Conservation (phyloP, 2,329 filamentous ascomycete genomes). For the Alternaria arbusti region DNA sequence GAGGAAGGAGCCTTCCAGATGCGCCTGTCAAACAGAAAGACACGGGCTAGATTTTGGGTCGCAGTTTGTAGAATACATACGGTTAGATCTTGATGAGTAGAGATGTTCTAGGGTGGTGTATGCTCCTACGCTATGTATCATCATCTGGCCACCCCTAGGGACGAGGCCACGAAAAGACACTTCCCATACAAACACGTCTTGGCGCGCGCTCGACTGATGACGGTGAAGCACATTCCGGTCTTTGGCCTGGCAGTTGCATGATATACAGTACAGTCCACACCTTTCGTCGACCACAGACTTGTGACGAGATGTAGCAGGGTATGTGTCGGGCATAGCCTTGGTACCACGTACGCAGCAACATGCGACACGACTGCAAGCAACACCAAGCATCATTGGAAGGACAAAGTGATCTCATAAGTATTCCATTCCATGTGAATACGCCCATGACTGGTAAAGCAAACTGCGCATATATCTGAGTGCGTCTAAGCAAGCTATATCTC, state of each 20-base stretch:
- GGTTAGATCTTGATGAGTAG: background rate
- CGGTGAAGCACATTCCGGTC: background rate
- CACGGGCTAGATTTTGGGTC: background rate
- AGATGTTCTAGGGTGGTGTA: background rate
- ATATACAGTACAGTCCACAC: background rate
- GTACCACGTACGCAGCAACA: background rate
- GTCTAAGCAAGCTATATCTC: constrained; percentile 22
- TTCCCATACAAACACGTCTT: no score
- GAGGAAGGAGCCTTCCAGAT: background rate
- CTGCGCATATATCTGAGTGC: constrained; percentile 23
- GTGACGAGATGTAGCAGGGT: background rate
- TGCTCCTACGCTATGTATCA: background rate
- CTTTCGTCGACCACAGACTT: background rate
- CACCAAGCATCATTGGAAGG: background rate
- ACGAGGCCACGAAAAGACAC: background rate
- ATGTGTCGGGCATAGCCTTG: no score
- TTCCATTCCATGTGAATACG: constrained; percentile 20
- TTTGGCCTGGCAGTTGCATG: background rate
- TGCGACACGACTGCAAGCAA: background rate
- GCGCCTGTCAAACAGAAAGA: background rate
- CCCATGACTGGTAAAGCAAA: constrained; percentile 20
- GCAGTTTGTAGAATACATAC: background rate
- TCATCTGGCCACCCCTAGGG: background rate
- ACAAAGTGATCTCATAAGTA: constrained; percentile 16
- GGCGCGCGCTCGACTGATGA: background rate